Base-by-base conservation (phyloP, 345 rosid species). In the Citrus sp. region DNA sequence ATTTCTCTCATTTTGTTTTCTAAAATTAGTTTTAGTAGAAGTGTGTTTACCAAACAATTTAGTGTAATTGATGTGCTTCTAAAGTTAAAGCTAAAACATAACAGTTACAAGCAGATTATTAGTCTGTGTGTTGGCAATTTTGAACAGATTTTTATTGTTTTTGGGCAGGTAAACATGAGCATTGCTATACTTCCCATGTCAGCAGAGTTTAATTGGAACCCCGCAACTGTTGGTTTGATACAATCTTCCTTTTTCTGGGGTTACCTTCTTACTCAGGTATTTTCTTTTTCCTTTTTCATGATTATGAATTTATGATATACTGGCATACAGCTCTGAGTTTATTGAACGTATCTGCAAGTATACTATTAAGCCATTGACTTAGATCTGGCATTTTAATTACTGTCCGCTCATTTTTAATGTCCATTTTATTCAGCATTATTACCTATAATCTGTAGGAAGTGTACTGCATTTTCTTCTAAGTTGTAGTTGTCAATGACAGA, bases 211-310 rank as follows among this genome's bases (percentile, higher is more conserved):
- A 87, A 92, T 78, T 95, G 98, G 98, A 95, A 84, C 79, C 93
- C 94, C 0, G 78, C 96, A 30, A 95, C 98, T 0, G 96, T 95
- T 77, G 99, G 99, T 80, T 56, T 95, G 79, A 89, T 95, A 46
- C 98, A 95, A 85, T 93, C 98, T 83, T 95, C 99, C 4, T 95
- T 95, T 84, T 95, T 93, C 86, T 93, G 98, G 99, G 98, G 98
- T 65, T 95, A 95, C 84, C 93, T 95, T 59, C 98, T 93, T 49
- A 95, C 99, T 18, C 99, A 93, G 90, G 98, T 88, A 67, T 54
- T 74, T 30, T 4, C 30, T 12, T 63, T 51, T 32, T 3, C 22
- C 10, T 51, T 28, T 5, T 62, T 28, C 65, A 13, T 8, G 12
- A 51, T 24, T 28, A 40, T 61, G 12, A 61, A 5, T 34, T 24